Base-by-base conservation (phyloP, 768 basidiomycete species). In the Russula griseocarnosa region DNA sequence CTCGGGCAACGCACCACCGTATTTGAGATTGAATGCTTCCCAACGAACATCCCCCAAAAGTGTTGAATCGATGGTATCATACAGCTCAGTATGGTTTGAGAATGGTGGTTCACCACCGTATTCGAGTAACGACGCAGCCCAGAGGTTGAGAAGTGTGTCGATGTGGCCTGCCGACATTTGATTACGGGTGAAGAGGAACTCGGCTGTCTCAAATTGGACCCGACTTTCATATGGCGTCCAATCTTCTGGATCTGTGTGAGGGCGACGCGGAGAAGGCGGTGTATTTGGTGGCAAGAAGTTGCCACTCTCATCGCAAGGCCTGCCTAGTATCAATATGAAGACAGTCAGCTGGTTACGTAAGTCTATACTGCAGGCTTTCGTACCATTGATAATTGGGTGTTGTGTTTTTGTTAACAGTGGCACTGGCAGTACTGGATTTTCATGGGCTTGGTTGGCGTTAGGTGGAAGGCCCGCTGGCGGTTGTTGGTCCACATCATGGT, bases 201-300 rank as follows among this genome's bases (percentile, higher is more conserved):
- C 70, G 0, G 73, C 69, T 4, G 68, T 2, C 28, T 67, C 66
- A 38, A 73, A 74, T 47, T 70, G 32, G 65, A 4, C 66, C 20
- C 71, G 58, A 13, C 30, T 57, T 0, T 58, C 8, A 28, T 66
- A 74, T 5, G 73, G 72, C 1, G 46, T 28, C 70, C 71, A 73
- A 18, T 69, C 66, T 11, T 57, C 61, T n/a, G 9, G 44, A 3
- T 9, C 4, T 36, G 46, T 5, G 0, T 5, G 32, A 34, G 32
- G 32, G 1, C 18, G 30, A 5, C 34, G 61, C 9, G 65, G 62
- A 13, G 60, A 50, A 8, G 68, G 66, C 11, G 50, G 58, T 4
- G 57, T 30, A 14, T 40, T 49, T 0, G 36, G 28, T 5, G 42
- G 59, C 8, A 69, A 40, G 32, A 44, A 51, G 4, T 55, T 46